A percentile compares a stretch with the other conserved stretches of the same genome.
Conservation (phyloP, 2,329 filamentous ascomycete genomes). For the Microdochium bolleyi region DNA sequence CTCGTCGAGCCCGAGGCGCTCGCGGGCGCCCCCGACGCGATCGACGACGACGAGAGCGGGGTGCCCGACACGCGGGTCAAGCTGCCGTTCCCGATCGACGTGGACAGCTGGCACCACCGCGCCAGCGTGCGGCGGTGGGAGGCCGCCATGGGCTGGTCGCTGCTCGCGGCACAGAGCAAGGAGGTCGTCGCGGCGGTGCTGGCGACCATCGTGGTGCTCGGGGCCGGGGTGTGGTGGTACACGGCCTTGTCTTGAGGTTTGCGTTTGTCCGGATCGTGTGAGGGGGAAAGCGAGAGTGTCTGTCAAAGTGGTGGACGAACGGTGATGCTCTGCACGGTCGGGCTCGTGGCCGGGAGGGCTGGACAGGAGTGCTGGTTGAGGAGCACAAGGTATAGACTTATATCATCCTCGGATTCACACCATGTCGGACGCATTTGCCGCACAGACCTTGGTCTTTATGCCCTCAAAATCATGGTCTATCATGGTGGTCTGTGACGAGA, state of each 20-base stretch:
- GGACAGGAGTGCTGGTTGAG: too few relatives aligned
- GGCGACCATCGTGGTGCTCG: slow-evolving; percentile 30
- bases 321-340: too few relatives aligned
- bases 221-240: slow-evolving; percentile 37
- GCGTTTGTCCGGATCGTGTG: not conserved
- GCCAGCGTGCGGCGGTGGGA: slow-evolving; percentile 36
- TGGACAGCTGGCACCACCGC: slow-evolving; percentile 45
- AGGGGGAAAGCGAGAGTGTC: not conserved
- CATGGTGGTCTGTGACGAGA: too few relatives aligned
- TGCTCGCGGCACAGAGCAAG: slow-evolving; percentile 45
- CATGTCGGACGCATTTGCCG: too few relatives aligned
- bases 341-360: too few relatives aligned
- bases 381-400: too few relatives aligned
- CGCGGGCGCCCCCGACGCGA: slow-evolving; percentile 16
- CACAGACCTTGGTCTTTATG: too few relatives aligned
- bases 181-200: slow-evolving; percentile 38
- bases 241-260: not conserved
- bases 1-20: slow-evolving; percentile 37
- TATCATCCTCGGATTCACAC: too few relatives aligned
- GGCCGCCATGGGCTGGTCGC: slow-evolving; percentile 42
- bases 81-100: slow-evolving; percentile 44
- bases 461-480: too few relatives aligned
- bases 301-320: not conserved
- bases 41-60: slow-evolving; percentile 5
- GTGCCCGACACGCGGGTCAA: slow-evolving; percentile 16